Evolutionary conservation across 176 grass and related monocot species (phyloP).

Genomic region (Triticum urartu): DNA sequence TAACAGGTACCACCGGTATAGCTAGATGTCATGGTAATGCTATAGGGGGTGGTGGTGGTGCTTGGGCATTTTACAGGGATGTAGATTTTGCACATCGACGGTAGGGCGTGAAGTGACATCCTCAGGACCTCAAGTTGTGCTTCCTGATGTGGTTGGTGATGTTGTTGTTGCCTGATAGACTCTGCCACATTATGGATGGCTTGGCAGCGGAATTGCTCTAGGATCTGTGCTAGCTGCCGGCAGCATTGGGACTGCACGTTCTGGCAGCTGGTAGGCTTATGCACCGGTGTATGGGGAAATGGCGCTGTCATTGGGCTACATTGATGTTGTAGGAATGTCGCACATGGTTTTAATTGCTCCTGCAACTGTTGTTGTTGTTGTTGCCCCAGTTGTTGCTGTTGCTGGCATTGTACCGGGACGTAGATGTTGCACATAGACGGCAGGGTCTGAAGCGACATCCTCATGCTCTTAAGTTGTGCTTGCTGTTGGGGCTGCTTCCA

Average conservation of each 20-base stretch:
- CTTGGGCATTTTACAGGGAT: not conserved
- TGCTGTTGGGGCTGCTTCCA: not conserved
- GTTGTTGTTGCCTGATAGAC: not conserved
- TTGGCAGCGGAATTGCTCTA: not conserved
- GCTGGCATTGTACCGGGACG: not conserved
- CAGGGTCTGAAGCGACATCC: not conserved
- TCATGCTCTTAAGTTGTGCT: not conserved
- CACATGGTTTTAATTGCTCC: too few species aligned
- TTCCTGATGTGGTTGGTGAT: not conserved
- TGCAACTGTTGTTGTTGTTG: too few species aligned
- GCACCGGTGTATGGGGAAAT: not conserved
- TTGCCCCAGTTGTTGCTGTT: too few species aligned
- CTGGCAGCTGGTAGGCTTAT: not conserved
- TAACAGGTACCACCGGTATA: not conserved
- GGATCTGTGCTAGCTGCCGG: not conserved
- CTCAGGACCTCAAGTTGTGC: not conserved
- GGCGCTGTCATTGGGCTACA: not conserved
- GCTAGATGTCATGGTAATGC: not conserved
- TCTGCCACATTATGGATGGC: not conserved
- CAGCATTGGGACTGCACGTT: conserved; percentile 9
- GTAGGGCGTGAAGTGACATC: not conserved
- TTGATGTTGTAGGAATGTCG: not conserved
- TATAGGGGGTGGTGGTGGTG: not conserved
- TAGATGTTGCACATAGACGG: not conserved
- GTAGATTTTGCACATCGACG: not conserved